A percentile compares a stretch with the other conserved stretches of the same genome.
Evolutionary conservation across 306 rosid species (phyloP).

Genomic region (Pterocarpus macrocarpus): DNA sequence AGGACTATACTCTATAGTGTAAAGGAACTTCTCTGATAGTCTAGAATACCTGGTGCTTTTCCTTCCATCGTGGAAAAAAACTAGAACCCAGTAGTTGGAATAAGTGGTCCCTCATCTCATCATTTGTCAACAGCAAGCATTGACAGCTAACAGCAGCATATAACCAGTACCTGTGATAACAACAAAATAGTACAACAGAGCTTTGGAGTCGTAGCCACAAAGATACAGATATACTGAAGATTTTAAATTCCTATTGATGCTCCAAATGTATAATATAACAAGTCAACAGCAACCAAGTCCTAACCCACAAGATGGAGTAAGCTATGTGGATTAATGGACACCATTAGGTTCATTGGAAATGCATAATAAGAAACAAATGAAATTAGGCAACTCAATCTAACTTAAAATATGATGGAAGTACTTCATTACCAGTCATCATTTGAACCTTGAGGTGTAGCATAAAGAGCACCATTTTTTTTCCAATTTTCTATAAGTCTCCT

Average conservation of each 20-base stretch:
- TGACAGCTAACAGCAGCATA: constrained; percentile 88
- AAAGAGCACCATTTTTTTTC: constrained; percentile 74
- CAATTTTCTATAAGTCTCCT: constrained; percentile 76
- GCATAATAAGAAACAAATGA: constrained; percentile 7
- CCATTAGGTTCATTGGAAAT: background rate
- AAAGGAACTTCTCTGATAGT: constrained; percentile 29
- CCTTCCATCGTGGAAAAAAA: constrained; percentile 98
- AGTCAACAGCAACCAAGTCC: constrained; percentile 30
- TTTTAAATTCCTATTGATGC: constrained; percentile 9
- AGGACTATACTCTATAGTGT: constrained; percentile 17
- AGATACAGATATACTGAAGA: constrained; percentile 23
- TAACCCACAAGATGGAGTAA: background rate
- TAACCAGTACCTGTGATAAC: constrained; percentile 84
- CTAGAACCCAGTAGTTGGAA: constrained; percentile 90
- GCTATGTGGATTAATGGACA: constrained; percentile 4
- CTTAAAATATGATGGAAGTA: constrained; percentile 18
- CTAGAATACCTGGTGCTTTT: constrained; percentile 88
- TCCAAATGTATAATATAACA: constrained; percentile 11
- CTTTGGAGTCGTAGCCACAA: background rate
- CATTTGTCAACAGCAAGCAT: constrained; percentile 87
- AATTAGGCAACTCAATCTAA: constrained; percentile 43
- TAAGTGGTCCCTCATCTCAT: constrained; percentile 97
- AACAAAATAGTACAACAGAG: constrained; percentile 24
- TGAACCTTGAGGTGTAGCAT: constrained; percentile 86
- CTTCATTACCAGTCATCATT: constrained; percentile 87